These are phyloP conservation scores for Camellia lanceoleosa DNA, from an alignment of 148 eudicot species.

Conservation along the genomic window DNA sequence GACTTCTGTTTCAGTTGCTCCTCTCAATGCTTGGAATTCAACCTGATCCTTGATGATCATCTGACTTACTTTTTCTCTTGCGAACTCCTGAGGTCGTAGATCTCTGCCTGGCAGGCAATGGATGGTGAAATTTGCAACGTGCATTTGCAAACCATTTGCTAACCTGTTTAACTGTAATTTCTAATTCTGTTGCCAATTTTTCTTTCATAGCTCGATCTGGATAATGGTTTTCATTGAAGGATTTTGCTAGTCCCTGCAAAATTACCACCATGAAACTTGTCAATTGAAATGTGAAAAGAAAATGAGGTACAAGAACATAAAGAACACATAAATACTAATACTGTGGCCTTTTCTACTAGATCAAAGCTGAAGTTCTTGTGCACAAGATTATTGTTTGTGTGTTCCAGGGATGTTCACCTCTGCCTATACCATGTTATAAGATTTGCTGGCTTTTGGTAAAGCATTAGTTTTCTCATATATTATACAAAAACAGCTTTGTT, in stretches of 20 bases:
- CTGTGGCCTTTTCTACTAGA: background rate
- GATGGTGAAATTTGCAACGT: slow-evolving; percentile 71
- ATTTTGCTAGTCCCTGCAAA: slow-evolving; percentile 61
- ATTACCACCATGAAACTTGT: background rate
- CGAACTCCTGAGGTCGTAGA: slow-evolving; percentile 19
- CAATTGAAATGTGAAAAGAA: background rate
- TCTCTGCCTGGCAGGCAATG: slow-evolving; percentile 6
- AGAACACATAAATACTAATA: background rate
- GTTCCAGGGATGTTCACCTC: background rate
- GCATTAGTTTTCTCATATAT: too few species aligned
- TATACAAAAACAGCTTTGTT: too few species aligned
- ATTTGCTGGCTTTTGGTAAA: too few species aligned
- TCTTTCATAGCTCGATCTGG: slow-evolving; percentile 61
- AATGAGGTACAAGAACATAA: background rate
- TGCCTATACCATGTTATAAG: too few species aligned
- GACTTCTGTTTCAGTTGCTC: slow-evolving; percentile 1
- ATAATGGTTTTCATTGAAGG: slow-evolving; percentile 81
- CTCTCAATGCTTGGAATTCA: background rate
- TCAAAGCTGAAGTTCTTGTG: background rate
- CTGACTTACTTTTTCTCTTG: slow-evolving; percentile 18
- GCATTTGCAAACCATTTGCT: slow-evolving; percentile 91
- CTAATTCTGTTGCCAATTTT: slow-evolving; percentile 69
- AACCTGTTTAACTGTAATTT: slow-evolving; percentile 53
- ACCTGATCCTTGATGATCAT: slow-evolving; percentile 14
- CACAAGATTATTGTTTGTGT: background rate